Percentiles rank a stretch among this genome's conserved stretches.
phyloP scores from a whole-genome alignment of 1,139 yeast species.

The Yamadazyma siamensis region DNA sequence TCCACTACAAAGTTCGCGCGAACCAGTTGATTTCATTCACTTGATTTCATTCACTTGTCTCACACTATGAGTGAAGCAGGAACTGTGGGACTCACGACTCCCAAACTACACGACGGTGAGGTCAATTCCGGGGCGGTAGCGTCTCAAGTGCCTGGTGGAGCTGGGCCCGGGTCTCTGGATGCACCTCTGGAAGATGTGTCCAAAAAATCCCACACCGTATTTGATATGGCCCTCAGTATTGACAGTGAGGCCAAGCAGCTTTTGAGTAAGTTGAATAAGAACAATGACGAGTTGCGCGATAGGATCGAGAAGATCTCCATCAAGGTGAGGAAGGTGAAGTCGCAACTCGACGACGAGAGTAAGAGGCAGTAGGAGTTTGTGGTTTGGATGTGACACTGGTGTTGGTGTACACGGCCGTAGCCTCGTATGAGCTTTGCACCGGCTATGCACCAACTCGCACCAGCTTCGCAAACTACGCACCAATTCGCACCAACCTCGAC shows the following conservation, averaged over 20 bases:
- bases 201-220: constrained; percentile 29
- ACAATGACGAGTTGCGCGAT: constrained; percentile 27
- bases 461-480: too few relatives aligned
- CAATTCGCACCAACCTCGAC: too few relatives aligned
- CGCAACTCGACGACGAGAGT: constrained; percentile 3
- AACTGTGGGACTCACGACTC: constrained; percentile 13
- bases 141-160: neutral
- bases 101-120: constrained; percentile 10
- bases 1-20: too few relatives aligned
- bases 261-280: constrained; percentile 21
- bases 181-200: neutral
- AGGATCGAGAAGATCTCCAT: constrained; percentile 24
- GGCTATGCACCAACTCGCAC: too few relatives aligned
- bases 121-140: neutral
- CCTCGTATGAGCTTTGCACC: too few relatives aligned
- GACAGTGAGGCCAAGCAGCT: constrained; percentile 39
- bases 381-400: too few relatives aligned
- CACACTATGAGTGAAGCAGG: too few relatives aligned
- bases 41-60: too few relatives aligned
- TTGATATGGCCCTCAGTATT: constrained; percentile 51
- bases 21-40: too few relatives aligned
- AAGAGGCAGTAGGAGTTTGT: too few relatives aligned
- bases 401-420: too few relatives aligned
- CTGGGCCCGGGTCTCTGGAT: too few relatives aligned
- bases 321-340: constrained; percentile 13